Base-by-base conservation (phyloP, 2,329 filamentous ascomycete genomes). In the Calonectria multiphialidica region DNA sequence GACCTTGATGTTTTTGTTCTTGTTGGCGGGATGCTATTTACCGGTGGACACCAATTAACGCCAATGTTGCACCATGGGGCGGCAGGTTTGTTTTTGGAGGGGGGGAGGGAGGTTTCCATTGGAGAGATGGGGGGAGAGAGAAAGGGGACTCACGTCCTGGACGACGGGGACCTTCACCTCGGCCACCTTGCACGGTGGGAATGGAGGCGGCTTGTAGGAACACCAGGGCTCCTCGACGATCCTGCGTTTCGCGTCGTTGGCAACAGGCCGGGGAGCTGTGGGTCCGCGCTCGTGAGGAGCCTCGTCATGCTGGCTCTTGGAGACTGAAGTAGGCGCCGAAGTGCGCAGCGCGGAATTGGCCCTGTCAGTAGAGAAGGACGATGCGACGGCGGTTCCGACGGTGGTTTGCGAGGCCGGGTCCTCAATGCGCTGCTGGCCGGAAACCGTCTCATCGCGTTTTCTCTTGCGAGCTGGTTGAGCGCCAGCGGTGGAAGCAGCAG, bases 211-310 rank as follows among this genome's bases (percentile, higher is more conserved):
- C 61, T 95, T 90, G 82, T 98, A 98, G 75, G 91, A 93, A 75
- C 92, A 88, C 80, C 93, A 94, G 25, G 93, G 91, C 82, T 96
- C 93, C 30, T 95, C 93, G 50, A 93, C 86, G 79, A 97, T 94
- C 78, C 93, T 90, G 76, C 93, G 89, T 82, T 95, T 96, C 67
- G 94, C 93, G 82, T 97, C 94, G 81, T 95, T 94, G 79, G 94
- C 93, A 68, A 93, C 89, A 75, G 95, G 94, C 77, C 95, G 94
- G 72, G 95, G 91, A 49, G 94, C 95, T n/a, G 97, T 91, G 53
- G 53, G 53, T 85, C 98, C 98, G 80, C 96, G 91, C 86, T 98
- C 98, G 83, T 96, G 94, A 44, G 95, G 95, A n/a, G 91, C 86
- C 61, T 92, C 90, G 66, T 94, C 92, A 80, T 94, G 93, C 53